These are phyloP conservation scores for Ceratocystiopsis sp. DNA, from an alignment of 2,329 filamentous ascomycete species.

Conservation along the genomic window DNA sequence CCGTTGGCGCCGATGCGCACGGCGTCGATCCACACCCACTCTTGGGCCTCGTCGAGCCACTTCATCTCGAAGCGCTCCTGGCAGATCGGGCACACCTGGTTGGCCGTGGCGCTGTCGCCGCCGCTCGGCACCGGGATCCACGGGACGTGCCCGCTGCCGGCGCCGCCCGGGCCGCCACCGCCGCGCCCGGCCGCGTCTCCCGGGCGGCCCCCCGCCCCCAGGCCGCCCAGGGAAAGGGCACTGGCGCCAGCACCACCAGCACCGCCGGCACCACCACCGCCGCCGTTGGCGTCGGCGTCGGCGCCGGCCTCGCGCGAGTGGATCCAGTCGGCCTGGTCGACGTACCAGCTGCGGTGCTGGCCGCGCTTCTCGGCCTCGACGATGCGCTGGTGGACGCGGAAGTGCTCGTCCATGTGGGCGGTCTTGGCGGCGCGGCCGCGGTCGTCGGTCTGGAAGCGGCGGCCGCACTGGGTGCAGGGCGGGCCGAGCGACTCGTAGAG, in stretches of 20 bases:
- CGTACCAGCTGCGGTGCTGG: conserved; percentile 87
- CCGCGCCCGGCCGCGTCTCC: conserved; percentile 9
- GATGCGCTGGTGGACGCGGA: conserved; percentile 79
- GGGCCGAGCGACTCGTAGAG: conserved; percentile 71
- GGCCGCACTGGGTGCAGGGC: conserved; percentile 80
- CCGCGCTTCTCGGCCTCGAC: conserved; percentile 72
- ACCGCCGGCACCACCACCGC: conserved; percentile 13
- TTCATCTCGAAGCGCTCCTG: conserved; percentile 87
- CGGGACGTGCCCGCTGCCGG: conserved; percentile 32
- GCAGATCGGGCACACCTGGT: conserved; percentile 78
- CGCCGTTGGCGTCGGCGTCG: conserved; percentile 38
- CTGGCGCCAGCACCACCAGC: conserved; percentile 9
- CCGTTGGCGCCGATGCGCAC: conserved; percentile 33
- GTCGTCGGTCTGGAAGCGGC: conserved; percentile 62
- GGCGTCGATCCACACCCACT: conserved; percentile 94
- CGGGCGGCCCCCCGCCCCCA: neutral
- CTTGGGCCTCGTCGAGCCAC: conserved; percentile 83
- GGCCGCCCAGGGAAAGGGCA: conserved; percentile 15
- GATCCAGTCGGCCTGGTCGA: conserved; percentile 87
- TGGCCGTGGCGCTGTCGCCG: conserved; percentile 40
- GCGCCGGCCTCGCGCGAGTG: conserved; percentile 57
- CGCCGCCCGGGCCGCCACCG: conserved; percentile 4
- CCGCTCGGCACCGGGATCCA: conserved; percentile 79
- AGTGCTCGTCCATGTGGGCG: conserved; percentile 95
- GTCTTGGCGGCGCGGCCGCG: conserved; percentile 75